Conservation (phyloP, 192 early-diverging fungal species). For the Lobosporangium transversale region DNA sequence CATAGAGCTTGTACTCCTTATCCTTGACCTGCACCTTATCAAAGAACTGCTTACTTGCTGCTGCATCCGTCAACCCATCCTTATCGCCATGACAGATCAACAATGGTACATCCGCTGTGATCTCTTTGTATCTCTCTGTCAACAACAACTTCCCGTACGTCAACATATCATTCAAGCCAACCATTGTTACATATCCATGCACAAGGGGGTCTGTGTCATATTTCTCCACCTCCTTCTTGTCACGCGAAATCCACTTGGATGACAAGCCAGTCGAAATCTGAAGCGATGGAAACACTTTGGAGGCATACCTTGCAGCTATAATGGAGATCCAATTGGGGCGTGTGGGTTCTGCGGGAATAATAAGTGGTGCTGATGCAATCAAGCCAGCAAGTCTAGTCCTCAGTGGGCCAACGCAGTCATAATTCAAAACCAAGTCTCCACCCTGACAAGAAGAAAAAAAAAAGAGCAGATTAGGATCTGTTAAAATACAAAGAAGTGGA, state of each 20-base stretch:
- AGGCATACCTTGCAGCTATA: conserved; percentile 34
- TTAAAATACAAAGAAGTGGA: neutral
- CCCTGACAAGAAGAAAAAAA: conserved; percentile 30
- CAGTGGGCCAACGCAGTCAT: conserved; percentile 51
- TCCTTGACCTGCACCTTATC: conserved; percentile 52
- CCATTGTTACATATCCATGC: conserved; percentile 59
- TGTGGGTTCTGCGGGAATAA: conserved; percentile 28
- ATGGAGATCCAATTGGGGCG: conserved; percentile 48
- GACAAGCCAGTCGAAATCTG: conserved; percentile 54
- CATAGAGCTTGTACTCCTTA: conserved; percentile 47
- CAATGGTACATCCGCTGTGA: conserved; percentile 56
- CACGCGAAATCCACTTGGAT: conserved; percentile 54
- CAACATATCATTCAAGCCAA: conserved; percentile 60
- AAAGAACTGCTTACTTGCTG: conserved; percentile 50
- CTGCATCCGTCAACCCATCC: conserved; percentile 57
- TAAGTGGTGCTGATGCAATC: conserved; percentile 67
- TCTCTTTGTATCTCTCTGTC: conserved; percentile 37
- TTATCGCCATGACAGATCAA: conserved; percentile 62
- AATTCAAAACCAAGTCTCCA: conserved; percentile 67
- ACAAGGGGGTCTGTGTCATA: conserved; percentile 68
- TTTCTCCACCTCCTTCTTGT: conserved; percentile 52
- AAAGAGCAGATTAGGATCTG: neutral
- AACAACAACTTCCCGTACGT: conserved; percentile 58
- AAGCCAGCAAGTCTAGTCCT: conserved; percentile 55
- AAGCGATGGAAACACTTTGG: conserved; percentile 57